Evolutionary conservation across 164 flowering plant genomes (phyloP), one percentile per base, ranked within the genome.

Genomic region (Buxus sempervirens): DNA sequence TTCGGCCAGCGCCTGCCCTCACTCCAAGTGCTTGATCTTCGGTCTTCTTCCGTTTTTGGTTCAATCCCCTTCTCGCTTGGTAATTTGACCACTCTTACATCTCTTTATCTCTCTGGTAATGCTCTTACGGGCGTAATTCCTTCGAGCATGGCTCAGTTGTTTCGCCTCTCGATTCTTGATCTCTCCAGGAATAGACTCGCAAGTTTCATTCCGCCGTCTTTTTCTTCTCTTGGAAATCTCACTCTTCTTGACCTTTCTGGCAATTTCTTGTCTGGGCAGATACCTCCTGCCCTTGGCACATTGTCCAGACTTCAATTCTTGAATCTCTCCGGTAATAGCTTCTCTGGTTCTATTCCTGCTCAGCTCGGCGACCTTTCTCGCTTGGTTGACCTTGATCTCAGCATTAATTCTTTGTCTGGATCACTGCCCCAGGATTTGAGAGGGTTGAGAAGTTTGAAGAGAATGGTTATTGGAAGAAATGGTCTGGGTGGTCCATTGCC

Each of bases 1-100:
- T 83, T 91, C 32, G 94, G 94, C 4, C 65, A 54, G 13, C 48
- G 71, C 3, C 74, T 86, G 8, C 24, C 13, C 1, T 63, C 79
- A 0, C 82, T 92, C n/a, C 75, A 76, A 62, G 82, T 87, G 67
- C 84, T 92, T 58, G 97, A 92, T 82, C 90, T 92, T 49, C 66
- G 87, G 58, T 87, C 80, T 42, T 58, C 85, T 67, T 75, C 82
- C 10, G 42, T 91, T 9, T n/a, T 23, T 0, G 95, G 93, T 23
- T 10, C 78, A 0, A 81, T 91, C 23, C 97, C 97, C 9, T 16
- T 25, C 0, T 78, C 83, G 9, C 58, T 91, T 10, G 90, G 89
- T 0, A 67, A 70, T 59, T 70, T 86, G 66, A 65, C 65, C 26
- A 77, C 59, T 27, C 83, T 91, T 28, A 73, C 24, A 23, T 9